Evolutionary conservation across 2,329 filamentous ascomycete genomes (phyloP), one percentile per base, ranked within the genome.

Genomic region (Penicillium sumatraense): DNA sequence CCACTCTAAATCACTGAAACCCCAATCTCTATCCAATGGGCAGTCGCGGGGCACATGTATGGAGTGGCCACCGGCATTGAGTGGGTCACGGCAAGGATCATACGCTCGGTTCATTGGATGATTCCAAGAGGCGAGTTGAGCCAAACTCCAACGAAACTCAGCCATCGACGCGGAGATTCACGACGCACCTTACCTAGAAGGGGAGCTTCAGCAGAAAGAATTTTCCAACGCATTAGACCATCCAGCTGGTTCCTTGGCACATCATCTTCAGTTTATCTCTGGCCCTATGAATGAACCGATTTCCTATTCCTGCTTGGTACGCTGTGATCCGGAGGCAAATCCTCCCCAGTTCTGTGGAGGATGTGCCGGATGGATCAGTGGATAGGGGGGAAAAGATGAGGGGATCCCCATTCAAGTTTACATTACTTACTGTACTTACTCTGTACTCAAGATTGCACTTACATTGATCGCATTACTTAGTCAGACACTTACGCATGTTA

Each of bases 121-220:
- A 21, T 9, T 5, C 10, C 18, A 41, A 27, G 51, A 53, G 56
- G 53, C 57, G 42, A 63, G 23, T 41, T 46, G 26, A 47, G 42
- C 58, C 58, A 56, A 51, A 56, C 44, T 54, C 54, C 56, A 57
- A 59, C 41, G 31, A 51, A 56, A 60, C 53, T 49, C 51, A 45
- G 50, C 35, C 42, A 45, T 42, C 26, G 46, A 54, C 49, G 54
- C 51, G 53, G 50, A 56, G 58, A 33, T 20, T 54, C 40, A 51
- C 51, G 53, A 53, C 16, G 41, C 53, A 53, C 67, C 63, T 67
- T 62, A 58, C 70, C 69, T n/a, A 65, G 68, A 72, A 62, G 60
- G 70, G 70, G 70, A 73, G 68, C 68, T 73, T 68, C 51, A 72
- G 51, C 68, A 72, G 70, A 73, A 60, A 61, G 49, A 44, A 49